Evolutionary conservation across 106 monocot genomes (phyloP), one percentile per base, ranked within the genome.

Genomic region (Phalaenopsis aphrodite): DNA sequence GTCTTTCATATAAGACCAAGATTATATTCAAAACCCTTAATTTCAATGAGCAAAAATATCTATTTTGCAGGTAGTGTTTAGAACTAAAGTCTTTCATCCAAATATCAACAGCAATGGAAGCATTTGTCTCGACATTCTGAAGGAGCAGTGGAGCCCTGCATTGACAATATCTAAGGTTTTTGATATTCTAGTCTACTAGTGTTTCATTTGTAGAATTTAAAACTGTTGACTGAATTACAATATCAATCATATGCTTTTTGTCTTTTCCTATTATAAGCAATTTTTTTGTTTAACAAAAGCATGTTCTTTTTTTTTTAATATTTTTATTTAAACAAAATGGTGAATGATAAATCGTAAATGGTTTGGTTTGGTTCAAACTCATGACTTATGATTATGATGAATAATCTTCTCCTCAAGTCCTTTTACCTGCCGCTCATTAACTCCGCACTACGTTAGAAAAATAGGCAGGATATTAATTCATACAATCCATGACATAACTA

Each of bases 61-160:
- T 43, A 19, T 68, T 16, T 80, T 80, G 68, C 80, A 80, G 80
- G 80, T 80, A 71, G 80, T 72, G 1, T 80, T 80, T 17, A 80
- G 72, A 66, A 80, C 80, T 6, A 80, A 80, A 52, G 80, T 80
- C 30, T 80, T 80, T 23, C 80, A 80, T 43, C 80, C 80, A 24
- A 80, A 80, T 52, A 80, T 80, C 80, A 80, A 80, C 52, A 80
- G 80, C 38, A 80, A 80, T 41, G 80, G 80, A 23, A 80, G 80
- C 39, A 80, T 80, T 71, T 80, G 80, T 37, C 80, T 80, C 16
- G 80, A 80, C 80, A 80, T 80, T 80, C 52, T 80, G 42, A 80
- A 80, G 52, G 80, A 80, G 38, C 80, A 80, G 39, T 80, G 80
- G 80, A 80, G 80, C 39, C 80, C 80, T 72, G 80, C 80, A 9